Percentiles rank a stretch among this genome's conserved stretches.
These are phyloP conservation scores for Phytopythium chamaehyphon DNA, from an alignment of 352 stramenopile genomes.

Conservation along the genomic window DNA sequence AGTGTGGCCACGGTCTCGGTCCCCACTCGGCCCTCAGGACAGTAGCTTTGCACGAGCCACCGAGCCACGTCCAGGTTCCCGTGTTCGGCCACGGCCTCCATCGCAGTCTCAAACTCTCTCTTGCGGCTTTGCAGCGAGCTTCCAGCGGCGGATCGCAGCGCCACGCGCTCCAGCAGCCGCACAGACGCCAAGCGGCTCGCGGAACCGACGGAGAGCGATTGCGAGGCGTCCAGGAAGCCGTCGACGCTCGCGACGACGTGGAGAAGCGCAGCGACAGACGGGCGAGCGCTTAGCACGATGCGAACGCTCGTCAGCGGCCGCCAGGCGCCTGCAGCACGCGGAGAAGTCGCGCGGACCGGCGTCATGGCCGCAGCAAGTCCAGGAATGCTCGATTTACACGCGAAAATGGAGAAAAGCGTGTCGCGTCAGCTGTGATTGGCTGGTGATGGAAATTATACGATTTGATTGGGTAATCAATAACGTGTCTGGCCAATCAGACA, in stretches of 20 bases:
- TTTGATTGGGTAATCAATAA: too few relatives aligned
- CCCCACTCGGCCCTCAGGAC: conserved; percentile 11
- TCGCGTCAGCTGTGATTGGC: too few relatives aligned
- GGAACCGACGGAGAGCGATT: not conserved
- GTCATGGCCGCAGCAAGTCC: not conserved
- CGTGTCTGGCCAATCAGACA: too few relatives aligned
- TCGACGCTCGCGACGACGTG: conserved; percentile 8
- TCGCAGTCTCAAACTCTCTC: conserved; percentile 7
- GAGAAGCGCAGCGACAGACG: not conserved
- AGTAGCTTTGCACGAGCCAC: conserved; percentile 14
- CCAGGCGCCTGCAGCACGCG: not conserved
- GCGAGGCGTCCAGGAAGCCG: conserved; percentile 9
- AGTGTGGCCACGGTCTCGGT: conserved; percentile 11
- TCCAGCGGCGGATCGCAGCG: not conserved
- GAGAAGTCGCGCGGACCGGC: not conserved
- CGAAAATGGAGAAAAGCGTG: too few relatives aligned
- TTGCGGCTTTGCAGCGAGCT: not conserved
- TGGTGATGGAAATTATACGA: too few relatives aligned
- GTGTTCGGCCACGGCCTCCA: conserved; percentile 5
- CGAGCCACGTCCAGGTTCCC: conserved; percentile 14
- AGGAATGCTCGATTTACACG: too few relatives aligned
- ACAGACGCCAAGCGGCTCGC: not conserved
- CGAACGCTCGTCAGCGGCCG: not conserved
- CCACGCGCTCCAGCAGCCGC: conserved; percentile 1
- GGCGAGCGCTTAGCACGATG: not conserved